A percentile compares a stretch with the other conserved stretches of the same genome.
These are phyloP conservation scores for Coemansia sp. DNA, from an alignment of 192 early-diverging fungal genomes.

Conservation along the genomic window DNA sequence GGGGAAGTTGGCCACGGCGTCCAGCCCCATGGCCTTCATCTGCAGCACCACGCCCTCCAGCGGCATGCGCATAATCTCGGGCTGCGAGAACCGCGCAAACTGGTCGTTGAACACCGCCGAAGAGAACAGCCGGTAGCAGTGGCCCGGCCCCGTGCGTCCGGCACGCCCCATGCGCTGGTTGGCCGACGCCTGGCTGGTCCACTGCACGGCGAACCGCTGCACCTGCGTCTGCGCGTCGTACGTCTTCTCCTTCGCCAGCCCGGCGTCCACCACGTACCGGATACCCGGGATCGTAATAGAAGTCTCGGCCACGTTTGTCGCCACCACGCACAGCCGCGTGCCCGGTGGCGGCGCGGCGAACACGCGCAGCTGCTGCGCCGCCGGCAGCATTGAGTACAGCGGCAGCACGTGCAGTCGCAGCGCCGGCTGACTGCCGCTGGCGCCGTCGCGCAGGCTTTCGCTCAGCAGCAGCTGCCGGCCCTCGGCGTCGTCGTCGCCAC, in stretches of 20 bases:
- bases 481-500: no score
- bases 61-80: conserved; percentile 91
- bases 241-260: conserved; percentile 87
- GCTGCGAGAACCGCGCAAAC: conserved; percentile 79
- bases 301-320: conserved; percentile 99
- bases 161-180: conserved; percentile 97
- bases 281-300: conserved; percentile 95
- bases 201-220: conserved; percentile 84
- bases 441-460: no score
- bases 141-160: conserved; percentile 92
- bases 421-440: no score
- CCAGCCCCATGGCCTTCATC: conserved; percentile 98
- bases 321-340: conserved; percentile 87
- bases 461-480: no score
- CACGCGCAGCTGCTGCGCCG: conserved; percentile 85
- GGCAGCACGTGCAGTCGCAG: conserved; percentile 87
- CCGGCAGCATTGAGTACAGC: conserved; percentile 93
- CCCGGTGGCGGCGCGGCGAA: conserved; percentile 88
- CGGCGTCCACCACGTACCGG: conserved; percentile 92
- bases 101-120: conserved; percentile 91
- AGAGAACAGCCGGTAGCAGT: conserved; percentile 94
- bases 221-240: conserved; percentile 85
- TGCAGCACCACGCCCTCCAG: conserved; percentile 95
- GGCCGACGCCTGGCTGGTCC: conserved; percentile 93
- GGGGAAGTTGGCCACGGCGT: conserved; percentile 93